phyloP scores from a whole-genome alignment of 1,284 basidiomycete genomes.

The Hemileia vastatrix region DNA sequence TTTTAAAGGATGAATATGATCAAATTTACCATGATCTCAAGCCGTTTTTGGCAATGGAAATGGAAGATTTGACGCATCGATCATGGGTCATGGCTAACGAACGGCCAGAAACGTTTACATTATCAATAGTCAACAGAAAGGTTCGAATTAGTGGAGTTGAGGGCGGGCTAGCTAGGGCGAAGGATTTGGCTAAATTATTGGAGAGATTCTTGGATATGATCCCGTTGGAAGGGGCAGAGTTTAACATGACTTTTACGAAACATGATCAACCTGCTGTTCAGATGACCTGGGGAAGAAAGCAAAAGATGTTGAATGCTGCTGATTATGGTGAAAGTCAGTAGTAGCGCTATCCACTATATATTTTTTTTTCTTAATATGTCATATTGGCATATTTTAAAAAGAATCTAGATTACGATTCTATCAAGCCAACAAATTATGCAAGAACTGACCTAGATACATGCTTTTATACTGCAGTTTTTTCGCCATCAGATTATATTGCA shows the following conservation, averaged over 20 bases:
- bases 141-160: constrained; percentile 6
- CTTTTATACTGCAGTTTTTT: constrained; percentile 24
- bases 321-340: constrained; percentile 19
- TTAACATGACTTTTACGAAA: constrained; percentile 19
- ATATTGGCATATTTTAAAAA: constrained; percentile 1
- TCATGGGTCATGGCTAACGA: constrained; percentile 21
- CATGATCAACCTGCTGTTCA: constrained; percentile 23
- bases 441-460: neutral
- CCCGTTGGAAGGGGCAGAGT: neutral
- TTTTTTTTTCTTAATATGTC: neutral
- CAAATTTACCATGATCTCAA: constrained; percentile 15
- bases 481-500: constrained; percentile 32
- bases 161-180: constrained; percentile 13
- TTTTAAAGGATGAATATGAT: constrained; percentile 23
- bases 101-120: constrained; percentile 18
- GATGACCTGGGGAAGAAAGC: constrained; percentile 20
- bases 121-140: neutral
- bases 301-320: constrained; percentile 22
- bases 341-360: neutral
- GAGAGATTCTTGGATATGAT: neutral
- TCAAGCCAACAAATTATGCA: neutral
- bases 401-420: neutral
- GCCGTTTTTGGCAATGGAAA: constrained; percentile 16
- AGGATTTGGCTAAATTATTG: constrained; percentile 16
- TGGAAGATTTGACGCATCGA: constrained; percentile 7